Evolutionary conservation across 2,329 filamentous ascomycete species (phyloP).

Genomic region (Monosporascus sp.): DNA sequence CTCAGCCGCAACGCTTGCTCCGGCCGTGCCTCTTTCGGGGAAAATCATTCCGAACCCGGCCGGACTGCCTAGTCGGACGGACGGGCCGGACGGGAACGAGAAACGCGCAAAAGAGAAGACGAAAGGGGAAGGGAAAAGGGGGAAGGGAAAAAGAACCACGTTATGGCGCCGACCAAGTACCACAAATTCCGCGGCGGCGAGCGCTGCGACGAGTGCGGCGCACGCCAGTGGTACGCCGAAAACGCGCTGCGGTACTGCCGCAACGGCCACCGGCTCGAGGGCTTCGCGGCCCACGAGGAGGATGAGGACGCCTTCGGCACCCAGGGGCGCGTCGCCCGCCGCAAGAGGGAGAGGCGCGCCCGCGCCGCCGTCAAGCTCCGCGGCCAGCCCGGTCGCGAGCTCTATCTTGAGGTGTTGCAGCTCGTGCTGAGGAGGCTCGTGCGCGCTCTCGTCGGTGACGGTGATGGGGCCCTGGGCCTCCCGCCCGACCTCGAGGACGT

Average conservation of each 20-base stretch:
- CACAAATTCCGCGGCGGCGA: constrained; percentile 48
- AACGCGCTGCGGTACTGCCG: constrained; percentile 75
- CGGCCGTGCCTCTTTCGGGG: too few relatives aligned
- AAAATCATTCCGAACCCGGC: too few relatives aligned
- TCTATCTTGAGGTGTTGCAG: constrained; percentile 82
- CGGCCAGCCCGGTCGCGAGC: constrained; percentile 64
- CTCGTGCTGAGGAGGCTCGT: constrained; percentile 79
- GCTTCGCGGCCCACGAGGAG: constrained; percentile 49
- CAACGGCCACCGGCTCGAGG: constrained; percentile 73
- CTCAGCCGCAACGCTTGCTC: too few relatives aligned
- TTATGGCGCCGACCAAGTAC: constrained; percentile 38
- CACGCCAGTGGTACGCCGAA: constrained; percentile 65
- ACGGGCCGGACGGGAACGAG: too few relatives aligned
- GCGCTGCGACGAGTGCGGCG: constrained; percentile 61
- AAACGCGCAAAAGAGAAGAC: too few relatives aligned
- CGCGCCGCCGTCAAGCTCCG: constrained; percentile 50
- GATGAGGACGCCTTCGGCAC: constrained; percentile 64
- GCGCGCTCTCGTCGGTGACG: constrained; percentile 55
- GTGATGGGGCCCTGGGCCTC: constrained; percentile 45
- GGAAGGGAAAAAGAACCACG: too few relatives aligned
- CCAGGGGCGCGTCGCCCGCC: constrained; percentile 48
- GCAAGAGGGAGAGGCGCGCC: constrained; percentile 52
- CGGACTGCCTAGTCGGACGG: too few relatives aligned
- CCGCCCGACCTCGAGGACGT: constrained; percentile 71
- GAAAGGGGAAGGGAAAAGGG: too few relatives aligned